These are phyloP conservation scores for sunflower (Helianthus annuus) DNA, from an alignment of 129 eudicot species.

Conservation along the genomic window DNA sequence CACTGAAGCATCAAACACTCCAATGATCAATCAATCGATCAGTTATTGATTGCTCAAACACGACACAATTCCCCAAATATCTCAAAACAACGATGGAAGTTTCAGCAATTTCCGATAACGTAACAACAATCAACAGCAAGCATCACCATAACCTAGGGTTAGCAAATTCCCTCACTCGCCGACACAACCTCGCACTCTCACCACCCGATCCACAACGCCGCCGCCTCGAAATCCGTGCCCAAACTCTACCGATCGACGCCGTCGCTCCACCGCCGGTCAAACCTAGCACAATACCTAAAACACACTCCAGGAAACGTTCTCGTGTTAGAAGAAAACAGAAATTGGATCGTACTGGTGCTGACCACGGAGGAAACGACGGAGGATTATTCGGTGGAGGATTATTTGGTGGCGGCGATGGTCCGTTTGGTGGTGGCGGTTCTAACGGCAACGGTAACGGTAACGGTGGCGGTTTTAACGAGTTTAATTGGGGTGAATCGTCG, in stretches of 20 bases:
- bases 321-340: conserved; percentile 29
- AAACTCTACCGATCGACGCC: conserved; percentile 33
- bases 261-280: conserved; percentile 45
- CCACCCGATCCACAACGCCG: conserved; percentile 20
- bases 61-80: background rate
- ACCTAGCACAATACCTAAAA: conserved; percentile 30
- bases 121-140: conserved; percentile 26
- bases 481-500: conserved; percentile 41
- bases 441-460: conserved; percentile 13
- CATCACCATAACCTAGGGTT: conserved; percentile 18
- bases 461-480: conserved; percentile 25
- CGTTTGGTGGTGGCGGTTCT: conserved; percentile 19
- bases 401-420: conserved; percentile 22
- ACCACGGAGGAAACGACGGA: conserved; percentile 27
- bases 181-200: conserved; percentile 23
- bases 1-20: background rate
- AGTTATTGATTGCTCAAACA: conserved; percentile 4
- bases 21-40: background rate
- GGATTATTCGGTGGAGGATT: conserved; percentile 34
- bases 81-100: conserved; percentile 28
- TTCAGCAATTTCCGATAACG: conserved; percentile 26
- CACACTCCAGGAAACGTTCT: conserved; percentile 23
- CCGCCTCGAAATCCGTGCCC: conserved; percentile 24
- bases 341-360: conserved; percentile 14
- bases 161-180: conserved; percentile 21